Evolutionary conservation across 805 yeast species (phyloP), one percentile per base, ranked within the genome.

Genomic region (Saccharomycopsis sp.): DNA sequence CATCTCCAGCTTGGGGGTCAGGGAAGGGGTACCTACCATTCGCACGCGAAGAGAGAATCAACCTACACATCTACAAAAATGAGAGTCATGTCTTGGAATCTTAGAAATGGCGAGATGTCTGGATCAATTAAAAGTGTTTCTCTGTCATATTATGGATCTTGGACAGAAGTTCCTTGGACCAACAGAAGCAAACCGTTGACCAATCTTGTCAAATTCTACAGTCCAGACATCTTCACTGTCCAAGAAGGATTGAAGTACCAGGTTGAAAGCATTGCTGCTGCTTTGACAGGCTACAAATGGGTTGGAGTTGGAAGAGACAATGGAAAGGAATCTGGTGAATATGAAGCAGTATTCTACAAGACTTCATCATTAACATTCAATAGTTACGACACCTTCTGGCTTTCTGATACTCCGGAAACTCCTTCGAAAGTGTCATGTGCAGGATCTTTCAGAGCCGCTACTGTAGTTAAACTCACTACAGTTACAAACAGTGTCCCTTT

Each of bases 301-400:
- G 65, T 69, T 25, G 81, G 82, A 22, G 74, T 76, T 35, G 80
- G 80, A 2, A 69, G 81, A 64, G 78, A 75, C 57, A 78, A 78
- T 65, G 81, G 81, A 12, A 60, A 61, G 3, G 64, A 64, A 8
- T 62, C 64, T 2, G 80, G 81, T 20, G 82, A 78, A 58, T 76
- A 66, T 56, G 72, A 77, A 52, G 79, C 80, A 0, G 69, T 78
- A 23, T 69, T 72, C 54, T 76, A 73, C 63, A 68, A 73, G 47
- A 65, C 67, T 8, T 54, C 63, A 0, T 67, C 64, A 15, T 68
- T 77, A 65, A 59, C 65, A 24, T 59, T 76, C 47, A 35, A 70
- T 1, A 65, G 68, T n/a, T 66, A 69, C 54, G 72, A 74, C 17
- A 76, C 78, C 3, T 69, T 71, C 54, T 78, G 82, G 82, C 65